Conservation (phyloP, 2,329 filamentous ascomycete species). For the Pochonia chlamydosporia region DNA sequence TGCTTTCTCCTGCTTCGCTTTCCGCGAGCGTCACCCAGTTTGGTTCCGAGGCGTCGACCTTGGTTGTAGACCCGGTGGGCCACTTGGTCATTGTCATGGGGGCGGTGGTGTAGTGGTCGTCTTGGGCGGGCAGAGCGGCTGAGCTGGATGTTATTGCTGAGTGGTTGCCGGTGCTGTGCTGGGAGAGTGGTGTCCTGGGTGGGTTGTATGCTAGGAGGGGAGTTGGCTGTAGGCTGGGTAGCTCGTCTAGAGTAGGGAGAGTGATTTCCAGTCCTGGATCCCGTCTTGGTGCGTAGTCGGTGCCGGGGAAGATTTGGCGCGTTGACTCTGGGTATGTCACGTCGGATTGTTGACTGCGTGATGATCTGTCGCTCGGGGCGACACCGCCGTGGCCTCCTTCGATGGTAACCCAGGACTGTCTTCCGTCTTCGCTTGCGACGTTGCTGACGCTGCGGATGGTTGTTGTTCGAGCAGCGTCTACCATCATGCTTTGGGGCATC, state of each 20-base stretch:
- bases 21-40: conserved; percentile 15
- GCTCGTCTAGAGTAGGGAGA: conserved; percentile 21
- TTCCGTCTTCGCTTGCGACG: conserved; percentile 17
- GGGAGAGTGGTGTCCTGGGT: conserved; percentile 11
- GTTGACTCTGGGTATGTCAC: conserved; percentile 23
- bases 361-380: conserved; percentile 19
- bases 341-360: conserved; percentile 18
- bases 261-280: conserved; percentile 19
- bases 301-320: conserved; percentile 24
- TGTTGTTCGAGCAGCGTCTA: conserved; percentile 16
- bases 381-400: conserved; percentile 19
- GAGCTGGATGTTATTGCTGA: conserved; percentile 29
- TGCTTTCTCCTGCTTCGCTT: conserved; percentile 18
- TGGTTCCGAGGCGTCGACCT: conserved; percentile 8
- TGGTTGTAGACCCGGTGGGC: conserved; percentile 6
- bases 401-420: conserved; percentile 30
- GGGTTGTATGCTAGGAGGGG: conserved; percentile 7
- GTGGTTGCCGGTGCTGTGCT: conserved; percentile 17
- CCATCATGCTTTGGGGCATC: conserved; percentile 18
- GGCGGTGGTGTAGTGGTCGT: conserved; percentile 1
- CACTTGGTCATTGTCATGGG: conserved; percentile 5
- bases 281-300: conserved; percentile 17
- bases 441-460: conserved; percentile 15
- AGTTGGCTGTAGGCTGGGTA: conserved; percentile 17
- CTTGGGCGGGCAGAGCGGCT: conserved; percentile 20